These are phyloP conservation scores for Hypoxylon rickii DNA, from an alignment of 495 filamentous ascomycete species.

Conservation along the genomic window DNA sequence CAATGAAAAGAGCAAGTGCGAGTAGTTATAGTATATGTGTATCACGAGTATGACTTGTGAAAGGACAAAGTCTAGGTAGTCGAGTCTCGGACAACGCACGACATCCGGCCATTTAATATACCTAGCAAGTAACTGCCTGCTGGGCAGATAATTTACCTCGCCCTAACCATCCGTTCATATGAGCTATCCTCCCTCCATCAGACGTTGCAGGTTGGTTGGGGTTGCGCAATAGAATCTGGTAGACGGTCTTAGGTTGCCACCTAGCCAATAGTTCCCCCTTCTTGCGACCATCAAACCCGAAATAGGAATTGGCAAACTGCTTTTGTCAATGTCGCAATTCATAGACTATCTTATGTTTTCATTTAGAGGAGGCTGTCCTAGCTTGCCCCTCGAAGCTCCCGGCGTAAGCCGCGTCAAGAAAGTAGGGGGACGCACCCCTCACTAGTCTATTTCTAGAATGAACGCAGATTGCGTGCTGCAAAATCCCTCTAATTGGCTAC, in stretches of 20 bases:
- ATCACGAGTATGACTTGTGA: too few species aligned
- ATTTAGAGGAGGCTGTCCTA: constrained; percentile 5
- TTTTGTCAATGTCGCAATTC: constrained; percentile 31
- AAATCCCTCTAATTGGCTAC: constrained; percentile 28
- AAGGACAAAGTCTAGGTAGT: constrained; percentile 11
- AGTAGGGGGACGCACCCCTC: constrained; percentile 27
- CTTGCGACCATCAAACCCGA: constrained; percentile 11
- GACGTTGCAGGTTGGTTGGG: constrained; percentile 5
- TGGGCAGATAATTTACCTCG: too few species aligned
- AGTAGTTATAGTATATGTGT: too few species aligned
- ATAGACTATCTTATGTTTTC: constrained; percentile 28
- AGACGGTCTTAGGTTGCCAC: constrained; percentile 4
- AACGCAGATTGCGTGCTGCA: constrained; percentile 34
- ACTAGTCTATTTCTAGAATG: constrained; percentile 33
- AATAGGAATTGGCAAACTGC: constrained; percentile 9
- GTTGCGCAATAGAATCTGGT: constrained; percentile 5
- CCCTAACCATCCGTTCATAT: constrained; percentile 1
- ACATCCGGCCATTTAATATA: constrained; percentile 31
- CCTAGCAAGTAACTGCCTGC: too few species aligned
- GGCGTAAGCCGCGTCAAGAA: constrained; percentile 5
- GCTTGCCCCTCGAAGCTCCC: constrained; percentile 22
- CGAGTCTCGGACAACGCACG: constrained; percentile 16
- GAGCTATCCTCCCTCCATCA: constrained; percentile 15
- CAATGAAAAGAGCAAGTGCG: too few species aligned
- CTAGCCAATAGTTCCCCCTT: constrained; percentile 15